Percentiles rank a stretch among this genome's conserved stretches.
Conservation (phyloP, 2,329 filamentous ascomycete species). For the Pseudogymnoascus sp. region DNA sequence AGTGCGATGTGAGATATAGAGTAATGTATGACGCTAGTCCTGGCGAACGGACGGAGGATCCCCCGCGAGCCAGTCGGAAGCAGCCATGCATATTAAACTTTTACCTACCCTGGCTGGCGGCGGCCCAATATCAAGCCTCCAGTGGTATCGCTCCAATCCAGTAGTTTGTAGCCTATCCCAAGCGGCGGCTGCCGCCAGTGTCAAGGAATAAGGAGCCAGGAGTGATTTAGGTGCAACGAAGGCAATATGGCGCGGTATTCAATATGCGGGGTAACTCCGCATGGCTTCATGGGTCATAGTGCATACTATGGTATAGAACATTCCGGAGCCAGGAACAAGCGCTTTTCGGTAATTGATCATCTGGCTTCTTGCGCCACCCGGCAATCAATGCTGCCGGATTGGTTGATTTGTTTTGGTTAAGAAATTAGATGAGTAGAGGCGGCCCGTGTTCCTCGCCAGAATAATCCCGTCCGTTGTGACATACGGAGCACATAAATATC, state of each 20-base stretch:
- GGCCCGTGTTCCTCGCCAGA: neutral
- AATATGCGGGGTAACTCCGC: neutral
- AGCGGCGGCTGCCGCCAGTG: neutral
- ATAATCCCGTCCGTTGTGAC: neutral
- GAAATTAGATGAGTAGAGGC: neutral
- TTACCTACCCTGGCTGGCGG: neutral
- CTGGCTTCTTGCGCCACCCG: neutral
- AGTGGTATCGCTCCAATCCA: neutral
- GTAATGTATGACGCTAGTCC: neutral
- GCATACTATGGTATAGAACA: neutral
- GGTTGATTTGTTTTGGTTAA: neutral
- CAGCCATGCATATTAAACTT: neutral
- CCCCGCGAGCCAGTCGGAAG: neutral
- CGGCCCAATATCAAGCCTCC: neutral
- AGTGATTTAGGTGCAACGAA: neutral
- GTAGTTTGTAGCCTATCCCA: neutral
- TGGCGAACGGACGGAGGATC: neutral
- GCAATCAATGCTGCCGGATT: neutral
- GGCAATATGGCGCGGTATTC: neutral
- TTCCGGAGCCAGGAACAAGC: neutral
- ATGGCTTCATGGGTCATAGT: neutral
- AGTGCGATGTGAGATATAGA: neutral
- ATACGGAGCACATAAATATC: neutral
- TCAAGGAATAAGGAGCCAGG: neutral
- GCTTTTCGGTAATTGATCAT: neutral